phyloP scores from a whole-genome alignment of 2,329 filamentous ascomycete species.

The Phialemoniopsis sp. region DNA sequence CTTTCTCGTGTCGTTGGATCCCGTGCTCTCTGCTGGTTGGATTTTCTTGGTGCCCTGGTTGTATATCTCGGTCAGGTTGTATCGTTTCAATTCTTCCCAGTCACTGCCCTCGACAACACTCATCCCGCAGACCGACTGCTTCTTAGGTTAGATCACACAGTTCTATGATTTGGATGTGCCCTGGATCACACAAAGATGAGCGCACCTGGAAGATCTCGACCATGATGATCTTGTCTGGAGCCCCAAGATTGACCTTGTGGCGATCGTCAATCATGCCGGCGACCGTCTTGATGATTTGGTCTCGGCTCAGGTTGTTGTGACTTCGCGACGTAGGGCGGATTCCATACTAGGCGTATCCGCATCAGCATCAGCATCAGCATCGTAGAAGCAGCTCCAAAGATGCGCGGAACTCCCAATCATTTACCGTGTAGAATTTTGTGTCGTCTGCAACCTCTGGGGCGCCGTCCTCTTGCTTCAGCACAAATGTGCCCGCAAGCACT shows the following conservation, averaged over 20 bases:
- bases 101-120: slow-evolving; percentile 67
- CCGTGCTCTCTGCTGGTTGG: neutral
- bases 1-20: neutral
- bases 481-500: slow-evolving; percentile 63
- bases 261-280: slow-evolving; percentile 59
- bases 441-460: neutral
- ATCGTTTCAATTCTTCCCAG: slow-evolving; percentile 71
- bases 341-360: slow-evolving; percentile 58
- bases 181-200: no score
- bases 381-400: slow-evolving; percentile 8
- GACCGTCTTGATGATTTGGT: slow-evolving; percentile 66
- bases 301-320: slow-evolving; percentile 64
- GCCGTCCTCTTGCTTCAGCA: slow-evolving; percentile 26
- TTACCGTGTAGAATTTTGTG: no score
- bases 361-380: slow-evolving; percentile 9
- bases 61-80: slow-evolving; percentile 74
- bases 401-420: no score
- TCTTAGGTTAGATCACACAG: slow-evolving; percentile 8
- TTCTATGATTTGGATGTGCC: no score
- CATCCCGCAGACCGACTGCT: slow-evolving; percentile 70
- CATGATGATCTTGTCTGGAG: slow-evolving; percentile 74
- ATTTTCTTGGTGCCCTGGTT: slow-evolving; percentile 24
- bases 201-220: slow-evolving; percentile 77
- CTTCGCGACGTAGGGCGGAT: slow-evolving; percentile 76
- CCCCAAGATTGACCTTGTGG: slow-evolving; percentile 74